phyloP scores from a whole-genome alignment of 129 eudicot genomes.

The Saposhnikovia divaricata region DNA sequence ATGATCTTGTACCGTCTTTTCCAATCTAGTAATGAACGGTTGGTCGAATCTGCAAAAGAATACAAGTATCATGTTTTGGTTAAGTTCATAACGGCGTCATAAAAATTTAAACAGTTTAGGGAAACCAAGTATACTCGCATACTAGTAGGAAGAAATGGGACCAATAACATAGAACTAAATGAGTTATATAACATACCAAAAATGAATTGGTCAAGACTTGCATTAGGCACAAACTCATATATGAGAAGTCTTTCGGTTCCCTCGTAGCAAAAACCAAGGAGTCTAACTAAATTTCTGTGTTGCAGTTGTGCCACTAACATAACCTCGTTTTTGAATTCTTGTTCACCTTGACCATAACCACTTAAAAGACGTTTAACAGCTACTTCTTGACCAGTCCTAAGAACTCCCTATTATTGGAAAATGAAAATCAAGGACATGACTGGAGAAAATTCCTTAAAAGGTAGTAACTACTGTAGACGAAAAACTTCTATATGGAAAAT shows the following conservation, averaged over 20 bases:
- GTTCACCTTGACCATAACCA: constrained; percentile 15
- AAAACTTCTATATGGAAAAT: no score
- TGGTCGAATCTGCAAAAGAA: neutral
- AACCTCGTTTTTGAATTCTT: constrained; percentile 23
- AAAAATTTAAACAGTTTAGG: neutral
- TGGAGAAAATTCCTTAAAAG: neutral
- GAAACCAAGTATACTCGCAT: neutral
- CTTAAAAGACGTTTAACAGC: constrained; percentile 5
- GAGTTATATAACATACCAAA: constrained; percentile 3
- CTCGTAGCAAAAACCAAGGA: constrained; percentile 25
- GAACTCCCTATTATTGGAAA: neutral
- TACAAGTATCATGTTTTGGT: neutral
- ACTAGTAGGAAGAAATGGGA: no score
- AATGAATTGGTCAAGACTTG: constrained; percentile 27
- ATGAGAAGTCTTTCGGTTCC: constrained; percentile 26
- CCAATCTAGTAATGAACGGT: constrained; percentile 2
- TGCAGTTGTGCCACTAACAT: constrained; percentile 19
- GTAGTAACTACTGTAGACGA: neutral
- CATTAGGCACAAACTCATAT: constrained; percentile 31
- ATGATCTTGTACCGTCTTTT: constrained; percentile 1
- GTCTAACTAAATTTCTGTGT: constrained; percentile 31
- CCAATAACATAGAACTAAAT: neutral
- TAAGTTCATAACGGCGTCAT: neutral
- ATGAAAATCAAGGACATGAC: no score
- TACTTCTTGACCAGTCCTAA: neutral